Evolutionary conservation across 768 basidiomycete genomes (phyloP), one percentile per base, ranked within the genome.

Genomic region (Amanita thiersii): DNA sequence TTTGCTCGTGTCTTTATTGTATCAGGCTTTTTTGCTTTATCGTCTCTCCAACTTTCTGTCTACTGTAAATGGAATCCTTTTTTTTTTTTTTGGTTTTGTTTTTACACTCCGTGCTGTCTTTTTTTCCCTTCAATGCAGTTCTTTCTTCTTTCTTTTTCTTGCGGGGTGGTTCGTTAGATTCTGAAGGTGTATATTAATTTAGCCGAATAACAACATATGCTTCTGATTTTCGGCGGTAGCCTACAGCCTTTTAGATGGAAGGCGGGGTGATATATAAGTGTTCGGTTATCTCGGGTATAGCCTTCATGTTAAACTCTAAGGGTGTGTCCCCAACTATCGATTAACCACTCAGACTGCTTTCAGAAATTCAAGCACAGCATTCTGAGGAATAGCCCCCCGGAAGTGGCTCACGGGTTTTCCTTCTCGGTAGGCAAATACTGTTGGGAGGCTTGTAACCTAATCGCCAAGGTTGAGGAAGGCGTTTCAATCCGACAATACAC

Each of bases 391-490:
- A 3, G 78, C 77, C 34, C 81, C 86, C 1, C 77, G 63, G 51
- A 90, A 89, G 35, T 77, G 65, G 33, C 60, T 60, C n/a, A 80
- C 63, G 1, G 60, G 63, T 48, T 73, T 52, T 12, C 84, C 86
- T 36, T 79, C 70, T 43, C 67, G 72, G 63, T 88, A 88, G 3
- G 84, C 86, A 44, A 85, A 63, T 21, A 90, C 84, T 0, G 86
- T 89, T 2, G 86, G 86, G n/a, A 90, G 59, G 11, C 82, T 70
- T n/a, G 67, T 61, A 46, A 89, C 66, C 87, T 90, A 44, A 9
- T 23, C 7, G 12, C 8, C n/a, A 1, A 35, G 23, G 7, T 15
- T 26, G 18, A 29, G 24, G 40, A 41, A 32, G 44, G 21, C 30
- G 28, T 30, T 17, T 29, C 5, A 36, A 29, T 39, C 21, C 34